Conservation (phyloP, 345 rosid genomes). For the Eucalyptus pumila region DNA sequence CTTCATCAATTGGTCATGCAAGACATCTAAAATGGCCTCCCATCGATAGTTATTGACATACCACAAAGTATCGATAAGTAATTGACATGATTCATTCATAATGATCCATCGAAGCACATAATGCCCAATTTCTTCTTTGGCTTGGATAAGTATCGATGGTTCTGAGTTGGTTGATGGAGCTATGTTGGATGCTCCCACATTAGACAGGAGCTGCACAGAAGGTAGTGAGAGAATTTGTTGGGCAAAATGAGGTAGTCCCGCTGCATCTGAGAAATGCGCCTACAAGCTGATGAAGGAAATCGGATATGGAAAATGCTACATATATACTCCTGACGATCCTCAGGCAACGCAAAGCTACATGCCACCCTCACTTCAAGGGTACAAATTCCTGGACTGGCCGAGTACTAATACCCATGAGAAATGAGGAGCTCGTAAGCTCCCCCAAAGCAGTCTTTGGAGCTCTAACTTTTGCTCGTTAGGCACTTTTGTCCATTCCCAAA, state of each 20-base stretch:
- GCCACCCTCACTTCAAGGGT: conserved; percentile 50
- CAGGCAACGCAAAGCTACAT: conserved; percentile 42
- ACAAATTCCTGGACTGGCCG: conserved; percentile 72
- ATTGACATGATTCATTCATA: no score
- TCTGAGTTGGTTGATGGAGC: no score
- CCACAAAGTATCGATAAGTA: no score
- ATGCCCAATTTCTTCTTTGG: no score
- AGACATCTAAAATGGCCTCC: no score
- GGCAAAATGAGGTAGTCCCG: conserved; percentile 43
- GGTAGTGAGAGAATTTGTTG: conserved; percentile 47
- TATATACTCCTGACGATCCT: conserved; percentile 66
- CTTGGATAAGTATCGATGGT: no score
- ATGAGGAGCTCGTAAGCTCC: background rate
- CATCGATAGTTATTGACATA: no score
- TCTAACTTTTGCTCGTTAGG: background rate
- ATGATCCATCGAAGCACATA: no score
- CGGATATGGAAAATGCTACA: conserved; percentile 62
- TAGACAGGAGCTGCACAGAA: conserved; percentile 63
- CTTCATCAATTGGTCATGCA: no score
- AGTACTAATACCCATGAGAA: background rate
- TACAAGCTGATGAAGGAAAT: conserved; percentile 60
- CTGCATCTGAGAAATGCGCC: conserved; percentile 50
- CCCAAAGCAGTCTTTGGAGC: background rate
- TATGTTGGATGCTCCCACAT: no score
- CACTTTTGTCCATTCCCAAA: background rate